Conservation (phyloP, 2,329 filamentous ascomycete genomes). For the Coleophoma cylindrospora region DNA sequence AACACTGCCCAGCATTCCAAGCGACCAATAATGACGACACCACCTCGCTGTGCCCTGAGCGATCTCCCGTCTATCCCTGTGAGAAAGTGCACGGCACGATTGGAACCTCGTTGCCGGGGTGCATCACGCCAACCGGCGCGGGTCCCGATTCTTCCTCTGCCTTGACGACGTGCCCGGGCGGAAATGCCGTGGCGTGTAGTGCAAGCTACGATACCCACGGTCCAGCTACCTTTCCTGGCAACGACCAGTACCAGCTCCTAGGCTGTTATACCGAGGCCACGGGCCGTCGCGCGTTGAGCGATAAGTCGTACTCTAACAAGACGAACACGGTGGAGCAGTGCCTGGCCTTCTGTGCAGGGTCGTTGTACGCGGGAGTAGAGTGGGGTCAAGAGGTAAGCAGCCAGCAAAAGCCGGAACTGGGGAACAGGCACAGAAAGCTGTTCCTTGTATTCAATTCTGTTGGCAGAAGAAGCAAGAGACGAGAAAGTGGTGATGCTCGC, state of each 20-base stretch:
- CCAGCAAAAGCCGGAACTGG: background rate
- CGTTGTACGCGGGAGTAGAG: background rate
- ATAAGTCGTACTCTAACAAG: background rate
- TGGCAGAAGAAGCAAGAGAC: background rate
- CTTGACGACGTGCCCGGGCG: background rate
- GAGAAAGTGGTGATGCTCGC: background rate
- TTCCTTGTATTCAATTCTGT: background rate
- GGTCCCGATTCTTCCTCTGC: constrained; percentile 1
- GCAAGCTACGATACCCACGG: background rate
- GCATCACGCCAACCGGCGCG: constrained; percentile 6
- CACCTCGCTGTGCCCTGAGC: constrained; percentile 59
- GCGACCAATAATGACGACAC: constrained; percentile 50
- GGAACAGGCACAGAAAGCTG: background rate
- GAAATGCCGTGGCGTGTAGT: background rate
- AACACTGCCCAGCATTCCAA: constrained; percentile 68
- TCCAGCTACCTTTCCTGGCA: constrained; percentile 12
- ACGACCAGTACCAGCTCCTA: constrained; percentile 7
- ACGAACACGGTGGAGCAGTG: constrained; percentile 1
- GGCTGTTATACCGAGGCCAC: constrained; percentile 22
- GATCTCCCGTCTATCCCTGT: constrained; percentile 46
- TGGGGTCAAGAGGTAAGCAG: background rate
- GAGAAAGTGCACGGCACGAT: constrained; percentile 58
- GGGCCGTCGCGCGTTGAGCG: constrained; percentile 1
- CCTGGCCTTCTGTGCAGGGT: background rate
- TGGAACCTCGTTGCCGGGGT: constrained; percentile 16